Base-by-base conservation (phyloP, 805 yeast species). In the Ogataea zsoltii region DNA sequence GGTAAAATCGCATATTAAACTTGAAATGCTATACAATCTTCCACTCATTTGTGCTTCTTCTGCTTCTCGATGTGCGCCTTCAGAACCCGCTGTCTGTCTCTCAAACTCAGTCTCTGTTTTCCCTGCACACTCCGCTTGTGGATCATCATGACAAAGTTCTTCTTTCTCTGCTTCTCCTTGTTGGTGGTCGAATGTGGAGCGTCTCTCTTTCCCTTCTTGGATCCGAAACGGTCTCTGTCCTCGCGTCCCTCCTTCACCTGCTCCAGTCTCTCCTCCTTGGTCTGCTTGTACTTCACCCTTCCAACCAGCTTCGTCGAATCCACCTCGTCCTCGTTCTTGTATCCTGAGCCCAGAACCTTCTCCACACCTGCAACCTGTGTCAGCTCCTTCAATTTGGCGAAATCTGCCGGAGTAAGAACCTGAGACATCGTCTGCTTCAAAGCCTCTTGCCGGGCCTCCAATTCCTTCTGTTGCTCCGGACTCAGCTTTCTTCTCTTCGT, bases 91-190 rank as follows among this genome's bases (percentile, higher is more conserved):
- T 91, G 97, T 67, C 89, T 83, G 66, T 94, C 98, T 58, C 96
- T 77, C 58, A 94, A 74, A 46, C 97, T 88, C 77, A 85, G 75
- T 70, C 84, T 87, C 53, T 85, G 91, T 68, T 94, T 94, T 52
- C 98, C 98, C 68, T 88, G 96, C 32, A 94, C 98, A 41, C 88
- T 83, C 60, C 82, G 82, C 72, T 92, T 94, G 69, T 94, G 99
- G 57, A 94, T 88, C 92, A 88, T 88, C 99, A 94, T 94, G 64
- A 94, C 92, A 63, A 90, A 94, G 70, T 94, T 94, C 96, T 94
- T 94, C 89, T 89, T 89, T 68, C 98, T 80, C 18, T 90, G 95
- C 80, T 94, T 94, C 70, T 95, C 97, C 69, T 82, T 82, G 67
- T 94, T 94, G 2, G 99, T 94, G 10, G 98, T 91, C 23, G 96